phyloP scores from a whole-genome alignment of 257 asterid genomes.

The Pogostemon cablin region DNA sequence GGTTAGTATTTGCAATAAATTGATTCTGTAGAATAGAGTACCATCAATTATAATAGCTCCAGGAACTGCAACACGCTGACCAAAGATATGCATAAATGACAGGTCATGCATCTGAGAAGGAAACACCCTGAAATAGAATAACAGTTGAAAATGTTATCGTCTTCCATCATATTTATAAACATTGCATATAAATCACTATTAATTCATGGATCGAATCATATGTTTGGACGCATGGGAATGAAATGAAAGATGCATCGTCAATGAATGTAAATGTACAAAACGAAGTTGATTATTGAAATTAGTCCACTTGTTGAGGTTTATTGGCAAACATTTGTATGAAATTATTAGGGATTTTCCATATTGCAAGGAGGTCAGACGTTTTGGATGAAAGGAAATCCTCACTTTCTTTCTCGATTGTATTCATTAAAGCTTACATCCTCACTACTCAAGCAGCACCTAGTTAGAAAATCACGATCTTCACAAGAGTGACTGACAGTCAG shows the following conservation, averaged over 20 bases:
- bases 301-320: constrained; percentile 17
- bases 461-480: constrained; percentile 4
- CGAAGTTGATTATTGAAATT: background rate
- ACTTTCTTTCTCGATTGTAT: background rate
- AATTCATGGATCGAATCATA: background rate
- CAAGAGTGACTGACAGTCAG: constrained; percentile 8
- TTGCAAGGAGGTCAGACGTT: background rate
- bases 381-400: background rate
- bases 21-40: constrained; percentile 34
- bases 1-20: background rate
- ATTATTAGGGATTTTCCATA: background rate
- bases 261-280: background rate
- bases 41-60: constrained; percentile 94
- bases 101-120: constrained; percentile 73
- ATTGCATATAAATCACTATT: constrained; percentile 23
- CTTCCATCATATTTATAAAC: background rate
- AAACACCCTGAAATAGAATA: constrained; percentile 59
- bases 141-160: background rate
- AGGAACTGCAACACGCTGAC: constrained; percentile 79
- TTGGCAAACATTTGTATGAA: background rate
- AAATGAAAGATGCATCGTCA: constrained; percentile 9
- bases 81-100: constrained; percentile 81
- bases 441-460: constrained; percentile 11
- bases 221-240: background rate
- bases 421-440: constrained; percentile 18